phyloP scores from a whole-genome alignment of 2,329 filamentous ascomycete species.

The Madurella fahalii region DNA sequence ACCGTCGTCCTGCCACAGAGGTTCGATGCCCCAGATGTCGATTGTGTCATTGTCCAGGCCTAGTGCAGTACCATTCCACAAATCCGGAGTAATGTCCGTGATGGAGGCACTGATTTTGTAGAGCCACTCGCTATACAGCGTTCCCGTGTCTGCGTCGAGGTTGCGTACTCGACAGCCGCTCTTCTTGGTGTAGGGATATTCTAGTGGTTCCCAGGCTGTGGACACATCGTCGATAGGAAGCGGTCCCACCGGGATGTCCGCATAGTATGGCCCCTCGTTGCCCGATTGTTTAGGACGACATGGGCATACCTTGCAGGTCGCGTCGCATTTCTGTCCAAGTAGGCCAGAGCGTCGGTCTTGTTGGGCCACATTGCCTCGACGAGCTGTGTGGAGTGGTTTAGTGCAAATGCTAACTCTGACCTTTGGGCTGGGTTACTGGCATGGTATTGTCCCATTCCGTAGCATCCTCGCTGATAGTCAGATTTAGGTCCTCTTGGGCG shows the following conservation, averaged over 20 bases:
- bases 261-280: slow-evolving; percentile 36
- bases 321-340: slow-evolving; percentile 37
- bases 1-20: slow-evolving; percentile 38
- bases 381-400: neutral
- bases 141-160: slow-evolving; percentile 35
- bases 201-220: slow-evolving; percentile 36
- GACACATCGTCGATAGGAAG: slow-evolving; percentile 41
- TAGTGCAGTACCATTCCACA: slow-evolving; percentile 38
- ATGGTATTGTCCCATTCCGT: slow-evolving; percentile 36
- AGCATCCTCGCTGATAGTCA: slow-evolving; percentile 34
- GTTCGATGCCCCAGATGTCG: slow-evolving; percentile 40
- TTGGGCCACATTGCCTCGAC: slow-evolving; percentile 34
- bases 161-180: slow-evolving; percentile 38
- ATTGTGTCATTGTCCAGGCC: slow-evolving; percentile 39
- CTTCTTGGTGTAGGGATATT: slow-evolving; percentile 40
- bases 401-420: neutral
- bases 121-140: slow-evolving; percentile 33
- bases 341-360: slow-evolving; percentile 45
- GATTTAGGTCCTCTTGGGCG: slow-evolving; percentile 36
- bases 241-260: slow-evolving; percentile 47
- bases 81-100: slow-evolving; percentile 43
- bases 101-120: slow-evolving; percentile 33
- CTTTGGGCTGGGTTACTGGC: slow-evolving; percentile 19
- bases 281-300: slow-evolving; percentile 38
- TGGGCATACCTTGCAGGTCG: slow-evolving; percentile 41